Evolutionary conservation across 2,329 filamentous ascomycete genomes (phyloP), one percentile per base, ranked within the genome.

Genomic region (Fusarium pseudoanthophilum): DNA sequence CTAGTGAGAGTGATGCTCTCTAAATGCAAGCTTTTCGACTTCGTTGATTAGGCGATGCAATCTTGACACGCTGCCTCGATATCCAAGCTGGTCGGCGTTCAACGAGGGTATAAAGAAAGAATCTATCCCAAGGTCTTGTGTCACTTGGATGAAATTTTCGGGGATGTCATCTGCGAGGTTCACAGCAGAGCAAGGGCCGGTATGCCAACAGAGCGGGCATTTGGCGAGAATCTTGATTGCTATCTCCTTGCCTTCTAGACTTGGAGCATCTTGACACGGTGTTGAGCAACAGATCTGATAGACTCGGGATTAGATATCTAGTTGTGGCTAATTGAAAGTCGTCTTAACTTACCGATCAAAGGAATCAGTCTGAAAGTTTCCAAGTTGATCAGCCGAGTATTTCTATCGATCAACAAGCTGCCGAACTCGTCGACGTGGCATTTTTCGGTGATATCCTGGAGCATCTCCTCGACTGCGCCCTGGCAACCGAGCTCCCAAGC

Each of bases 401-500:
- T 28, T 24, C 26, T 21, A n/a, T 16, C 30, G 14, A 48, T 9
- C 26, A 62, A 18, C 49, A 66, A 43, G 24, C 37, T 60, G 28
- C 40, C 63, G 24, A 49, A 28, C 28, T 49, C n/a, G 26, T 49
- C 32, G 7, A 49, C 13, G 10, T 45, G 37, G 21, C 30, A 66
- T 11, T n/a, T 21, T 52, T 18, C 34, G 15, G 63, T 24, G 11
- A 66, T 49, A 5, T 24, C 21, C 18, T 18, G n/a, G 13, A 52
- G 24, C 21, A 65, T 66, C 10, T 62, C 32, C 20, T 55, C 15
- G 4, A 55, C 63, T 18, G 32, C 39, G 28, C 21, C 11, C 7
- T 30, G 26, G 32, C 34, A 48, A 15, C 63, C 63, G 13, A 66
- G 36, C 30, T 56, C 63, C 58, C 63, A 66, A 21, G 59, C 49